These are phyloP conservation scores for Chenopodium quinoa DNA, from an alignment of 148 eudicot genomes.

Conservation along the genomic window DNA sequence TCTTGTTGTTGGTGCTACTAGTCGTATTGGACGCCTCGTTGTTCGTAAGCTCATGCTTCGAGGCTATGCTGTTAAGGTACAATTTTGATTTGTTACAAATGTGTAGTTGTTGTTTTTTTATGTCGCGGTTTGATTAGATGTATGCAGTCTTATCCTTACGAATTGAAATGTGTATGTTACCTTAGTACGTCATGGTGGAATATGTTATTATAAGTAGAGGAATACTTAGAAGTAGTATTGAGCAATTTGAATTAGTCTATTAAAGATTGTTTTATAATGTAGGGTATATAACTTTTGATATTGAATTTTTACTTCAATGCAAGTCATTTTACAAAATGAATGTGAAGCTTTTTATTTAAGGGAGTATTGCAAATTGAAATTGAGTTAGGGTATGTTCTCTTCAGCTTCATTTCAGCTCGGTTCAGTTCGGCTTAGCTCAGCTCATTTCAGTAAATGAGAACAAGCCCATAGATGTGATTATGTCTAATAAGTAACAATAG, in stretches of 20 bases:
- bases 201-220: not conserved
- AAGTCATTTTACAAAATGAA: not conserved
- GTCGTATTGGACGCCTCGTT: constrained; percentile 91
- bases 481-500: not conserved
- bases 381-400: not conserved
- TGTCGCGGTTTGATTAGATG: not conserved
- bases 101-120: not conserved
- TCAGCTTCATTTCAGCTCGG: too few relatives aligned
- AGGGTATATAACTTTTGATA: not conserved
- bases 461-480: not conserved
- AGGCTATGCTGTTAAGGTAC: constrained; percentile 89
- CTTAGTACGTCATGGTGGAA: not conserved
- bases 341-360: not conserved
- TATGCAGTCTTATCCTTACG: not conserved
- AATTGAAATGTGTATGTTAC: not conserved
- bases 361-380: not conserved
- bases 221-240: not conserved
- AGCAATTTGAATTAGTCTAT: not conserved
- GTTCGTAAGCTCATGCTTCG: constrained; percentile 97
- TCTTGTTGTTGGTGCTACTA: constrained; percentile 93
- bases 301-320: too few relatives aligned
- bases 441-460: too few relatives aligned
- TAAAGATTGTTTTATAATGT: not conserved
- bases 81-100: not conserved
- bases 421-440: too few relatives aligned